Conservation (phyloP, 179 eudicot genomes). For the Camellia oleifera region DNA sequence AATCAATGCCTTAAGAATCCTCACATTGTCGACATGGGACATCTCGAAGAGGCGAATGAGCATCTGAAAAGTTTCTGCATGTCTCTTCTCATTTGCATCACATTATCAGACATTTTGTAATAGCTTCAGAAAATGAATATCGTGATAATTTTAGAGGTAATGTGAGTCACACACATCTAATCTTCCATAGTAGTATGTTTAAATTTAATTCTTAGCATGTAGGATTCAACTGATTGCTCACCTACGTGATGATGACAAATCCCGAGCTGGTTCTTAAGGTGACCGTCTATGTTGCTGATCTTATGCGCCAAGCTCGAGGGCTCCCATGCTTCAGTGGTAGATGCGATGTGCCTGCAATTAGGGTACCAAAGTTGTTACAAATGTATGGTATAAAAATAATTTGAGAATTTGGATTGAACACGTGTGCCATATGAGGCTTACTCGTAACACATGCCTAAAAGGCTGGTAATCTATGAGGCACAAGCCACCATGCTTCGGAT, state of each 20-base stretch:
- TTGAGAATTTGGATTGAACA: background rate
- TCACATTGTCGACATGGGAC: slow-evolving; percentile 55
- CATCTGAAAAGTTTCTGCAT: slow-evolving; percentile 46
- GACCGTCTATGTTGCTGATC: slow-evolving; percentile 61
- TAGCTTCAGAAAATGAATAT: too few species aligned
- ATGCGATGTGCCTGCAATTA: slow-evolving; percentile 42
- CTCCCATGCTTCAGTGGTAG: slow-evolving; percentile 96
- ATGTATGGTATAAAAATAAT: background rate
- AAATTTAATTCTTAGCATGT: too few species aligned
- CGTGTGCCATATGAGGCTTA: slow-evolving; percentile 29
- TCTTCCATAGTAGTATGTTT: too few species aligned
- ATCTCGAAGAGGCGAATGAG: slow-evolving; percentile 56
- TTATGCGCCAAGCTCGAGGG: slow-evolving; percentile 86
- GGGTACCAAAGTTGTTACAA: background rate
- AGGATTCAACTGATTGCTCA: slow-evolving; percentile 19
- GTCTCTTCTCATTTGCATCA: slow-evolving; percentile 68
- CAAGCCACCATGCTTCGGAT: slow-evolving; percentile 79
- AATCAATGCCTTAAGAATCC: slow-evolving; percentile 57
- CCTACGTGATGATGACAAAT: slow-evolving; percentile 76
- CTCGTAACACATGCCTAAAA: slow-evolving; percentile 71
- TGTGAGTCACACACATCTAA: too few species aligned
- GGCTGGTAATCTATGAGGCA: slow-evolving; percentile 58
- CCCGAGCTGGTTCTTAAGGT: slow-evolving; percentile 61
- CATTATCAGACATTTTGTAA: background rate
- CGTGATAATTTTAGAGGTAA: too few species aligned